Percentiles rank a stretch among this genome's conserved stretches.
Conservation (phyloP, 371 early-diverging fungal genomes). For the Mucor piriformis region DNA sequence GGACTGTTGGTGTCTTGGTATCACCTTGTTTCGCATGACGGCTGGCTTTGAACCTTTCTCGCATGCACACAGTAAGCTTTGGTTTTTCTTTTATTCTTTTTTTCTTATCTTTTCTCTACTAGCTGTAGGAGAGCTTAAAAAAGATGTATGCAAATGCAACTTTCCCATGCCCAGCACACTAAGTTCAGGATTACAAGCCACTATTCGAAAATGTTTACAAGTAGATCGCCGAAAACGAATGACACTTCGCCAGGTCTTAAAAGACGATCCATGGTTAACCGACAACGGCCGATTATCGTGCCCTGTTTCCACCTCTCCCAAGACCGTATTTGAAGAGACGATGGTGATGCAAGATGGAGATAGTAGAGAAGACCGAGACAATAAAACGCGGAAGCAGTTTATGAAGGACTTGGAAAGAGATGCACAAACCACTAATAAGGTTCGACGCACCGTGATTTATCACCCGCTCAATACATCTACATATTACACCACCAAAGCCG, state of each 20-base stretch:
- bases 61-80: conserved; percentile 49
- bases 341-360: conserved; percentile 22
- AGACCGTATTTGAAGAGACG: conserved; percentile 25
- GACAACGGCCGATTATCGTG: conserved; percentile 32
- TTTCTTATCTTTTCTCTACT: neutral
- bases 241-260: conserved; percentile 48
- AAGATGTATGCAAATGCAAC: conserved; percentile 64
- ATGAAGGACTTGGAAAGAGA: conserved; percentile 17
- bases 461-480: conserved; percentile 48
- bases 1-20: conserved; percentile 83
- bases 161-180: conserved; percentile 57
- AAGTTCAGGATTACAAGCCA: conserved; percentile 48
- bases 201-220: conserved; percentile 58
- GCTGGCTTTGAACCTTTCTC: conserved; percentile 91
- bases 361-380: conserved; percentile 12
- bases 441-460: conserved; percentile 37
- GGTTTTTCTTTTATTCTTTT: neutral
- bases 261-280: conserved; percentile 60
- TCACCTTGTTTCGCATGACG: conserved; percentile 89
- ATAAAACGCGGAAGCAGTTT: conserved; percentile 18
- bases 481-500: conserved; percentile 41
- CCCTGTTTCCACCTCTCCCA: conserved; percentile 18
- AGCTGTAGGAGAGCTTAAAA: conserved; percentile 67
- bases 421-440: conserved; percentile 7
- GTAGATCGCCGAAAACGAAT: conserved; percentile 52